Percentiles rank a stretch among this genome's conserved stretches.
Conservation (phyloP, 2,329 filamentous ascomycete genomes). For the Geosmithia putterillii region DNA sequence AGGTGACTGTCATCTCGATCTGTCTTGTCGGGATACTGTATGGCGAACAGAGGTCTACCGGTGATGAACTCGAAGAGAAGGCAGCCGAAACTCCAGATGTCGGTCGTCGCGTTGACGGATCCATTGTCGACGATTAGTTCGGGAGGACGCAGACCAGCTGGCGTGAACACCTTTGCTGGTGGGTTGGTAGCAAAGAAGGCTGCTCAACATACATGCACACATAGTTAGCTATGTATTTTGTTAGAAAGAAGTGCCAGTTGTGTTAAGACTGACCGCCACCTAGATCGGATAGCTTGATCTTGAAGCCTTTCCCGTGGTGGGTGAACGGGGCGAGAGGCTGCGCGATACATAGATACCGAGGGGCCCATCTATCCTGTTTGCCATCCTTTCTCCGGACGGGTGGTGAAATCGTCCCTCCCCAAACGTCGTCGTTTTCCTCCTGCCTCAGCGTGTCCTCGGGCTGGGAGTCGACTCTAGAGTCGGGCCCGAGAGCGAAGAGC, state of each 20-base stretch:
- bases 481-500: constrained; percentile 17
- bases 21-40: too few species aligned
- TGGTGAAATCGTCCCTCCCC: constrained; percentile 10
- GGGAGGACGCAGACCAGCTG: constrained; percentile 13
- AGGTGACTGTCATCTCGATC: too few species aligned
- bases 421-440: constrained; percentile 9
- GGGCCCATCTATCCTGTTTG: constrained; percentile 15
- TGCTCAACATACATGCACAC: constrained; percentile 4
- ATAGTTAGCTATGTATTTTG: not conserved
- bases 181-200: constrained; percentile 13
- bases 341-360: constrained; percentile 14
- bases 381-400: constrained; percentile 15
- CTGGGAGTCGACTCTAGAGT: constrained; percentile 12
- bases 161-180: constrained; percentile 9
- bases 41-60: constrained; percentile 8
- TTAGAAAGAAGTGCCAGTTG: constrained; percentile 2
- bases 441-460: constrained; percentile 12
- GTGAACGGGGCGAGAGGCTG: constrained; percentile 11
- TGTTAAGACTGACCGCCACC: constrained; percentile 15
- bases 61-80: constrained; percentile 16
- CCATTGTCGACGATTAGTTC: constrained; percentile 14
- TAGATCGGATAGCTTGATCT: constrained; percentile 17
- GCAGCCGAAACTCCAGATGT: constrained; percentile 18
- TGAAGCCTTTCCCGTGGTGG: constrained; percentile 9
- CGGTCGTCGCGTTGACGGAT: constrained; percentile 8